phyloP scores from a whole-genome alignment of 305 asterid species.

The Galium porrigens region DNA sequence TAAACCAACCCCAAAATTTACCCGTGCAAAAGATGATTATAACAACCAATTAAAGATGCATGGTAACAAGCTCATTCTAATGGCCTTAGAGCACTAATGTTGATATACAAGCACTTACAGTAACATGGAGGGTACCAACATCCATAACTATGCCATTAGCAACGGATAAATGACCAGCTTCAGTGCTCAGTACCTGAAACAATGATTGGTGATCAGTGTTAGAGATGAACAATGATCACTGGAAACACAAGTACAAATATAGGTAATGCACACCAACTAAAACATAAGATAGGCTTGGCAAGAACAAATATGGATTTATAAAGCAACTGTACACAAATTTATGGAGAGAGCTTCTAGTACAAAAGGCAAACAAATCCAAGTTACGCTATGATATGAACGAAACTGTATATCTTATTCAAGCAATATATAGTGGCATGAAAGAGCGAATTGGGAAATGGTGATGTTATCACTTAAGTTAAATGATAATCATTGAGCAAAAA shows the following conservation, averaged over 20 bases:
- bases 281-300: neutral
- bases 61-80: neutral
- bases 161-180: constrained; percentile 50
- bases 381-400: neutral
- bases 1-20: neutral
- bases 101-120: constrained; percentile 40
- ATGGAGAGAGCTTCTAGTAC: neutral
- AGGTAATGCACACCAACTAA: neutral
- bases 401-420: neutral
- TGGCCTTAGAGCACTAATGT: constrained; percentile 1
- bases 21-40: neutral
- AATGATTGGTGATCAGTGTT: constrained; percentile 4
- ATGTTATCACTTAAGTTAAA: neutral
- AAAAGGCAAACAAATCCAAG: neutral
- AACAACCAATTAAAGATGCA: neutral
- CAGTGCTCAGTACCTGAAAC: constrained; percentile 74
- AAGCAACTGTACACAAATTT: neutral
- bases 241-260: neutral
- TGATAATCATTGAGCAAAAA: neutral
- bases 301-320: neutral
- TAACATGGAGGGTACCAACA: constrained; percentile 50
- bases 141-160: constrained; percentile 65
- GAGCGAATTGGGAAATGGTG: neutral
- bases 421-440: neutral
- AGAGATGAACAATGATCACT: constrained; percentile 10